Base-by-base conservation (phyloP, 1,139 yeast species). In the Candida pseudoviswanathii region DNA sequence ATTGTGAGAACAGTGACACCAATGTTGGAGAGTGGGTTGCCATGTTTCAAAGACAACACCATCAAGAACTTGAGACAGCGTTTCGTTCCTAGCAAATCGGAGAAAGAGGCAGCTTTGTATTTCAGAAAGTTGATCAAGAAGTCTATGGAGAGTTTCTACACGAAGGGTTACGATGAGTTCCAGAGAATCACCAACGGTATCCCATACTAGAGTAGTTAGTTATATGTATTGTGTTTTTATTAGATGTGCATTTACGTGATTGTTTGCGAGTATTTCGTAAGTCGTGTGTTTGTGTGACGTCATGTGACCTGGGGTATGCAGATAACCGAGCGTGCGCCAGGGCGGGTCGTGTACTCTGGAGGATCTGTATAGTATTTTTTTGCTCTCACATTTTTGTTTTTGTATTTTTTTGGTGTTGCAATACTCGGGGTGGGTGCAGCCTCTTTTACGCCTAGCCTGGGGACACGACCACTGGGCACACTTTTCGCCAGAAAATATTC, bases 91-190 rank as follows among this genome's bases (percentile, higher is more conserved):
- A 77, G 80, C 30, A 90, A 86, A 67, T 71, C 82, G 33, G 98
- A 94, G 54, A 85, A 83, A 51, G 97, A 94, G 47, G 97, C 98
- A 4, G 90, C 96, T 10, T 64, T 76, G 42, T 82, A 79, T 60
- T 87, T 95, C 84, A 78, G 89, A 55, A 79, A 84, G 2, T 80
- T 95, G 68, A 86, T 95, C 54, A 78, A 76, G 57, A 88, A 86
- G 72, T 85, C 96, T 53, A 87, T 85, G 72, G 98, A 92, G 66
- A 87, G 96, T 70, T 73, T 84, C 61, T 90, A 86, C 63, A 94
- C 99, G 40, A 88, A 86, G 67, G 98, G 97, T 24, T 95, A 95
- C 66, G 99, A 95, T 65, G 97, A 92, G 71, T 95, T 95, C 82
- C 99, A 95, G 70, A 80, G 96, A 62, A 65, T 94, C 56, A 94